These are phyloP conservation scores for Lepidium africanum DNA, from an alignment of 345 rosid genomes.

Conservation along the genomic window DNA sequence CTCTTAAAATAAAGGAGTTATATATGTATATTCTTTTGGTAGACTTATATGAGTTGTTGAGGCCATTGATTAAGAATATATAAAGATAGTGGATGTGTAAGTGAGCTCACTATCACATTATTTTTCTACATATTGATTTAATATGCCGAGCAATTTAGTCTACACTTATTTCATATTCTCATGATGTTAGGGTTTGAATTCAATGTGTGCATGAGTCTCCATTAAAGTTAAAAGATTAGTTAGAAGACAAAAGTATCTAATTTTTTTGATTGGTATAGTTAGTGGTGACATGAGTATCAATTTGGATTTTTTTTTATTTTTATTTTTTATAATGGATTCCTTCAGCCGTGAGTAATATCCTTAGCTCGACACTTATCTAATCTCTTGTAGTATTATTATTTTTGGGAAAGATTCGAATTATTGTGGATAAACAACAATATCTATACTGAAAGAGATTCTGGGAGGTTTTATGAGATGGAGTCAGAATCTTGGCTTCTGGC, in stretches of 20 bases:
- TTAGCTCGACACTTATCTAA: background rate
- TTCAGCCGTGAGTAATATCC: conserved; percentile 20
- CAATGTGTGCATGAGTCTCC: conserved; percentile 6
- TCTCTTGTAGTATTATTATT: background rate
- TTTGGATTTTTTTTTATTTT: background rate
- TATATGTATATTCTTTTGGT: conserved; percentile 6
- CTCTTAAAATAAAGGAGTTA: background rate
- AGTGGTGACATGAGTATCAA: conserved; percentile 13
- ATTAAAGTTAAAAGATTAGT: background rate
- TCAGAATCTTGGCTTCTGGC: too few relatives aligned
- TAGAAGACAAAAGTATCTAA: background rate
- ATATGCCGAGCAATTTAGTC: background rate
- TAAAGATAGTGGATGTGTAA: conserved; percentile 25
- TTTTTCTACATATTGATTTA: background rate
- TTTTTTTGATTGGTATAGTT: background rate
- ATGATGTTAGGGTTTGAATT: conserved; percentile 22
- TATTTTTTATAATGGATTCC: background rate
- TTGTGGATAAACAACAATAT: background rate
- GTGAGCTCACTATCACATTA: conserved; percentile 22
- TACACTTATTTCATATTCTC: conserved; percentile 3
- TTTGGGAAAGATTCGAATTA: background rate
- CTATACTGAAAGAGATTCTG: too few relatives aligned
- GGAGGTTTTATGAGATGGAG: too few relatives aligned
- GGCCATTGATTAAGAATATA: conserved; percentile 6
- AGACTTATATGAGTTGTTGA: conserved; percentile 9